Evolutionary conservation across 805 yeast species (phyloP).

Genomic region (Ogataea ramenticola): DNA sequence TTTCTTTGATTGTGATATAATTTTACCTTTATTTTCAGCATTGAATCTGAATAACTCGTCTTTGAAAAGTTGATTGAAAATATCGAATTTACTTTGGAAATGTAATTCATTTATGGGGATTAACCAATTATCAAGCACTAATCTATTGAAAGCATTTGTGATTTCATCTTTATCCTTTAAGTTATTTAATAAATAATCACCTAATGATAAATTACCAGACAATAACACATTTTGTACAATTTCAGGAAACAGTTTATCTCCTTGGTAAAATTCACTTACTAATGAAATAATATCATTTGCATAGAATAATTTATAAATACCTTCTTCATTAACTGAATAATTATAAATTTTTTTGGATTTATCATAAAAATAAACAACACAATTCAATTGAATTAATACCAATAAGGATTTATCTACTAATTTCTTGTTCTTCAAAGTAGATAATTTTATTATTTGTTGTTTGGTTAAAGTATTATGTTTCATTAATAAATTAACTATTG

Average conservation of each 20-base stretch:
- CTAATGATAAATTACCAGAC: conserved; percentile 56
- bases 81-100: conserved; percentile 24
- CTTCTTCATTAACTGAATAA: conserved; percentile 59
- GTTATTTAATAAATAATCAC: conserved; percentile 35
- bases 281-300: conserved; percentile 66
- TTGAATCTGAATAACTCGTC: conserved; percentile 28
- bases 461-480: conserved; percentile 47
- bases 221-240: conserved; percentile 64
- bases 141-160: conserved; percentile 12
- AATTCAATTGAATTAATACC: conserved; percentile 69
- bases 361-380: conserved; percentile 54
- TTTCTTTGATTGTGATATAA: conserved; percentile 47
- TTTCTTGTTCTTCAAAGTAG: conserved; percentile 43
- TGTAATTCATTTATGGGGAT: conserved; percentile 33
- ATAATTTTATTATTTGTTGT: conserved; percentile 37
- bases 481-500: conserved; percentile 51
- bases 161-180: conserved; percentile 17
- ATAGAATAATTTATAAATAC: conserved; percentile 57
- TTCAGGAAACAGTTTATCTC: conserved; percentile 40
- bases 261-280: conserved; percentile 35
- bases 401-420: conserved; percentile 38
- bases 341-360: conserved; percentile 30
- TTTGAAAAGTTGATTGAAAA: conserved; percentile 29
- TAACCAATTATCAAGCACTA: conserved; percentile 45
- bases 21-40: conserved; percentile 19